Evolutionary conservation across 768 basidiomycete species (phyloP).

Genomic region (Cystobasidium tubakii): DNA sequence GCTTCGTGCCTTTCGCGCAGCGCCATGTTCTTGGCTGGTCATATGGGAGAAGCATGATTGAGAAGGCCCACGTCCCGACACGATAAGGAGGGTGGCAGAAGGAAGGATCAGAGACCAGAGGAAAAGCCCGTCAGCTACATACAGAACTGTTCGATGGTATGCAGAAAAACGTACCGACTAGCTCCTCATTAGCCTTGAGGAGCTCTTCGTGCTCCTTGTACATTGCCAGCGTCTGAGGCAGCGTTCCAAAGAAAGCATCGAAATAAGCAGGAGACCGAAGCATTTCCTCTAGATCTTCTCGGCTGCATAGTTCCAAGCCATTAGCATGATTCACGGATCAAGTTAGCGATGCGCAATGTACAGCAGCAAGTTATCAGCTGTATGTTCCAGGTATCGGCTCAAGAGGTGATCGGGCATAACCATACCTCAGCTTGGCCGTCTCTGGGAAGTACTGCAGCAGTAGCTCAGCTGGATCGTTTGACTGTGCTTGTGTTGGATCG

Average conservation of each 20-base stretch:
- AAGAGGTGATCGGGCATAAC: not conserved
- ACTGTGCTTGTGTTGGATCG: not conserved
- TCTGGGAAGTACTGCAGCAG: constrained; percentile 33
- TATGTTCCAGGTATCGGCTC: not conserved
- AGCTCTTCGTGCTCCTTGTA: constrained; percentile 16
- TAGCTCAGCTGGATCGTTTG: constrained; percentile 26
- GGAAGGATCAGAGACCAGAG: not conserved
- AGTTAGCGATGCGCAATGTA: too few species aligned
- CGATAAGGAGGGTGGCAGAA: too few species aligned
- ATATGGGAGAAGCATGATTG: not conserved
- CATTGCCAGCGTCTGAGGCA: constrained; percentile 2
- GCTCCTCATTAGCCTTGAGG: constrained; percentile 19
- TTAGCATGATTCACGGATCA: too few species aligned
- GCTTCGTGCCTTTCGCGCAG: constrained; percentile 24
- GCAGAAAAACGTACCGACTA: constrained; percentile 19
- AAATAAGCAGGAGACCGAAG: constrained; percentile 30
- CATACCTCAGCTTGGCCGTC: constrained; percentile 31
- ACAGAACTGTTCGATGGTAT: too few species aligned
- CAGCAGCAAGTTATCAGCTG: too few species aligned
- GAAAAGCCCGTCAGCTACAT: too few species aligned
- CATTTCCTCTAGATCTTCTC: constrained; percentile 37
- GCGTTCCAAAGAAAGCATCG: constrained; percentile 37
- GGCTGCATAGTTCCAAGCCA: constrained; percentile 19
- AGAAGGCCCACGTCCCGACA: too few species aligned
- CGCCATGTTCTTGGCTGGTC: constrained; percentile 35